Evolutionary conservation across 192 early-diverging fungal genomes (phyloP), one percentile per base, ranked within the genome.

Genomic region (Jimgerdemannia flammicorona): DNA sequence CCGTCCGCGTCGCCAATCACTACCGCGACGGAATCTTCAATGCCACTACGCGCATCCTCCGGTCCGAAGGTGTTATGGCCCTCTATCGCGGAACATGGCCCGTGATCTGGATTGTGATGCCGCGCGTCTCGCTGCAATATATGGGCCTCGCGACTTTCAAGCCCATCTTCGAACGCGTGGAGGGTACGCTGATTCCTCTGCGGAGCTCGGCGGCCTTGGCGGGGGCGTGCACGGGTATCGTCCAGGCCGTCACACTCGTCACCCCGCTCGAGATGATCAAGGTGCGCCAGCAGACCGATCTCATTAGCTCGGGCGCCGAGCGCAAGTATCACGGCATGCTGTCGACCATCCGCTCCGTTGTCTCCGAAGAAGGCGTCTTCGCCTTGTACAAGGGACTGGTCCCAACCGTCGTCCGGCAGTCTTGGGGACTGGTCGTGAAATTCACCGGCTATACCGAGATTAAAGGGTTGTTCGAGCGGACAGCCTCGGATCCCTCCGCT

Each of bases 181-280:
- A 84, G 77, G 81, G 81, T 64, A 70, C 49, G 6, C 11, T 80
- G 65, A 59, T 82, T 40, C 83, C 83, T 19, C 44, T 71, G 1
- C 81, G 79, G 7, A 68, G 67, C 19, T 68, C 67, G 7, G 67
- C 67, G 7, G 67, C 6, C 29, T 67, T 29, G 49, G 11, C 40
- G 70, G 44, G 80, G 77, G 49, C 79, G n/a, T 84, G 83, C 59
- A 84, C 83, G 39, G 83, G 83, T 6, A 75, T 84, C 17, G 75
- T 78, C 11, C 83, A 84, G 44, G 80, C 83, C 43, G 71, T 80
- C 14, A 84, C 83, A 3, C 73, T 84, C 42, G 83, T 84, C 4
- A 84, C 83, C 18, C 83, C 83, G 41, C 67, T 84, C 41, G 83
- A 84, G 44, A 80, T 82, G 69, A 77, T 84, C 19, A 84, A 84